phyloP scores from a whole-genome alignment of 2,329 filamentous ascomycete species.

The Ophiostoma sp. region DNA sequence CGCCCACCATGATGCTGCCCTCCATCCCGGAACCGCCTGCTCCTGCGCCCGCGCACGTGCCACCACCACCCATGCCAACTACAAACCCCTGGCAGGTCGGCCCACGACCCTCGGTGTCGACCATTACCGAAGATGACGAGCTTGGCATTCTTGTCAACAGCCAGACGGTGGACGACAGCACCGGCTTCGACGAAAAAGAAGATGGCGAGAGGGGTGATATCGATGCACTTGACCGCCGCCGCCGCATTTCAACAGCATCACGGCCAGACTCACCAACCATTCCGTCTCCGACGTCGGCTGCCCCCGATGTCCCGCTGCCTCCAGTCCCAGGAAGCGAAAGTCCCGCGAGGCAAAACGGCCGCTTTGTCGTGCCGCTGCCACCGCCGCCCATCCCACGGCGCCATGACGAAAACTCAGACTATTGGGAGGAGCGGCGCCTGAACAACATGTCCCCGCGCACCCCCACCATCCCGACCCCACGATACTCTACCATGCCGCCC shows the following conservation, averaged over 20 bases:
- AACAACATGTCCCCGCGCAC: constrained; percentile 13
- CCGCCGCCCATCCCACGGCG: constrained; percentile 16
- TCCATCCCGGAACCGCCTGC: constrained; percentile 19
- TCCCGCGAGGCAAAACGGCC: background rate
- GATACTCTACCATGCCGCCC: constrained; percentile 10
- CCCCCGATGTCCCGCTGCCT: background rate
- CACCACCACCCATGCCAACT: constrained; percentile 22
- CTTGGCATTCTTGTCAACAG: constrained; percentile 8
- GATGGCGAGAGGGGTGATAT: background rate
- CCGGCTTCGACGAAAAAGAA: background rate
- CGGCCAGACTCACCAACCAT: constrained; percentile 28
- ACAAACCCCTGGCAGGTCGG: constrained; percentile 27
- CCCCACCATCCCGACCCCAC: background rate
- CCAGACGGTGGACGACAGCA: background rate
- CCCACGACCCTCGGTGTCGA: constrained; percentile 21
- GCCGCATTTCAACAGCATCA: constrained; percentile 19
- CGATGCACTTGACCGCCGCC: constrained; percentile 21
- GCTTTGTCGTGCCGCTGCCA: background rate
- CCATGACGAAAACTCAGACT: constrained; percentile 20
- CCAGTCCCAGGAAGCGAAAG: background rate
- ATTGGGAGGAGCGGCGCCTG: constrained; percentile 13
- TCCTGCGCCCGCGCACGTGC: constrained; percentile 19
- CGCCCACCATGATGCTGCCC: constrained; percentile 7
- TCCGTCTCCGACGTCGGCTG: constrained; percentile 15
- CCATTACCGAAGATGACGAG: constrained; percentile 24